Conservation (phyloP, 345 rosid species). For the Moricandia moricandioides region DNA sequence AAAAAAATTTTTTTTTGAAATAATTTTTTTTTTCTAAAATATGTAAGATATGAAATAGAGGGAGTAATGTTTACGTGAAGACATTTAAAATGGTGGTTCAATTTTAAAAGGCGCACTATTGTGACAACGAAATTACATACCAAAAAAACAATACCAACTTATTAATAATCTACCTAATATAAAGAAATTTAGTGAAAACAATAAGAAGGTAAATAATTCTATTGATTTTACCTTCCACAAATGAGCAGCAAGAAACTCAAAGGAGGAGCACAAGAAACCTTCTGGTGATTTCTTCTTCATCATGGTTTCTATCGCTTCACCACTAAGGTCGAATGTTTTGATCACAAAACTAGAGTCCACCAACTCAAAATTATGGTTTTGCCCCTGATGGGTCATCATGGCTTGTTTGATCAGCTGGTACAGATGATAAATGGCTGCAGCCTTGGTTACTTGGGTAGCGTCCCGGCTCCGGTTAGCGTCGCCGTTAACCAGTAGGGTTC, state of each 20-base stretch:
- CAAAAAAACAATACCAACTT: background rate
- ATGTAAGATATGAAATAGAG: too few relatives aligned
- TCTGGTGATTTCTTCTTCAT: slow-evolving; percentile 43
- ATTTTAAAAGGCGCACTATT: background rate
- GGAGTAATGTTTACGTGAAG: too few relatives aligned
- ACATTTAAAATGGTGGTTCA: background rate
- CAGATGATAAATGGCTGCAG: slow-evolving; percentile 64
- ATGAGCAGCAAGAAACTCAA: slow-evolving; percentile 63
- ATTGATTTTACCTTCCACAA: slow-evolving; percentile 55
- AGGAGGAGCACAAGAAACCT: slow-evolving; percentile 48
- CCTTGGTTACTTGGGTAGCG: slow-evolving; percentile 25
- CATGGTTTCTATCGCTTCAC: slow-evolving; percentile 46
- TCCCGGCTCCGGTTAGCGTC: slow-evolving; percentile 14
- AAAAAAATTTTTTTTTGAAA: too few relatives aligned
- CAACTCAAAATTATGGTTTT: slow-evolving; percentile 8
- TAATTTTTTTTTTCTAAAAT: too few relatives aligned
- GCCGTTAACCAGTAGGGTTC: slow-evolving; percentile 30
- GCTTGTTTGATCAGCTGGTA: slow-evolving; percentile 57
- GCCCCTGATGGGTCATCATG: slow-evolving; percentile 20
- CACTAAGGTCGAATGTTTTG: slow-evolving; percentile 48
- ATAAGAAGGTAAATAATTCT: background rate
- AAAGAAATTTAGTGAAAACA: background rate
- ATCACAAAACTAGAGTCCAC: slow-evolving; percentile 34
- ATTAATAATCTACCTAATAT: background rate
- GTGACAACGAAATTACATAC: background rate